Evolutionary conservation across 2,329 filamentous ascomycete species (phyloP).

Genomic region (Coniella vitis): DNA sequence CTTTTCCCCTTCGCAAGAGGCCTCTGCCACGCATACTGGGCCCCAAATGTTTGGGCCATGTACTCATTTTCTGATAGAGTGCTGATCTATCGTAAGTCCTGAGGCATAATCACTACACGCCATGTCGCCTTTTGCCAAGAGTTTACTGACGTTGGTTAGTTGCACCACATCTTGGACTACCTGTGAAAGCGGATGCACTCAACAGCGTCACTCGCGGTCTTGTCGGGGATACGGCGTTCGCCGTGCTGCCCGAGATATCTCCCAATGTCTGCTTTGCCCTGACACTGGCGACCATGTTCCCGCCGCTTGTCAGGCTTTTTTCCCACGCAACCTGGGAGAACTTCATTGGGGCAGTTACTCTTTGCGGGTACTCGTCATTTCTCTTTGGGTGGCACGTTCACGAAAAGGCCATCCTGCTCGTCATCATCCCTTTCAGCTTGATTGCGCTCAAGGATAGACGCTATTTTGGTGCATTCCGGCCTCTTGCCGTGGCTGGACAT

Average conservation of each 20-base stretch:
- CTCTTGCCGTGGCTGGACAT: conserved; percentile 85
- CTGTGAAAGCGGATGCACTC: conserved; percentile 66
- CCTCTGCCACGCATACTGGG: conserved; percentile 97
- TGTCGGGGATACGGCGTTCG: conserved; percentile 90
- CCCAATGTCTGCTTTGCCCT: conserved; percentile 74
- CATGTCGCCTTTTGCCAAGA: not conserved
- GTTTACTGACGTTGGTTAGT: conserved; percentile 45
- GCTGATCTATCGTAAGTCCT: conserved; percentile 65
- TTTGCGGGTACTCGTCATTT: conserved; percentile 94
- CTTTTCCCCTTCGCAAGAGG: conserved; percentile 93
- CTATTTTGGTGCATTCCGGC: conserved; percentile 85
- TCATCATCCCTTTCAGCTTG: conserved; percentile 92
- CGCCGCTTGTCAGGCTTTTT: conserved; percentile 79
- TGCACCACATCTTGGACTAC: conserved; percentile 71
- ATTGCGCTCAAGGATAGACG: conserved; percentile 85
- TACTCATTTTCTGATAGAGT: conserved; percentile 87
- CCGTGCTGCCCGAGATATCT: conserved; percentile 80
- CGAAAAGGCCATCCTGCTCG: conserved; percentile 89
- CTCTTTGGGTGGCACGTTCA: conserved; percentile 98
- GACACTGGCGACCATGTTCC: conserved; percentile 74
- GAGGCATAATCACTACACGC: not conserved
- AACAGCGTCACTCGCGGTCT: conserved; percentile 88
- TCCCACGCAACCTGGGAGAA: conserved; percentile 74
- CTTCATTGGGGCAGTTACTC: conserved; percentile 81
- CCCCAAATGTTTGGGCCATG: conserved; percentile 92